These are phyloP conservation scores for Ceratocystis colombiana DNA, from an alignment of 2,329 filamentous ascomycete species.

Conservation along the genomic window DNA sequence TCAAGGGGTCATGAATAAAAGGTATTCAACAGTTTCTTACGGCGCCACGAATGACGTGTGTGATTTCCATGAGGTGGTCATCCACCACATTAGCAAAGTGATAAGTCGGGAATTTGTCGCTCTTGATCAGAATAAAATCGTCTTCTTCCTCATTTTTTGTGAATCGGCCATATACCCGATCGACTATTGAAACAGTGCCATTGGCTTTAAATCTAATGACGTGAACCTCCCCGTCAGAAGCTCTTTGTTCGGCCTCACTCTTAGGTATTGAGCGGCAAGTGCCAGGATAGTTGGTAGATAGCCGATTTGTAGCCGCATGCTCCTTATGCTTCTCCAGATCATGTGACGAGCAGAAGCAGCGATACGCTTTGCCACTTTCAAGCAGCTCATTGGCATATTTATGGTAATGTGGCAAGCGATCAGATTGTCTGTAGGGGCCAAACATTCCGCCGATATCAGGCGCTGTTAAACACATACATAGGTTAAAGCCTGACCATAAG, in stretches of 20 bases:
- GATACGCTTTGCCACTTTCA: conserved; percentile 64
- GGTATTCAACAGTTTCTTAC: conserved; percentile 36
- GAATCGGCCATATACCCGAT: conserved; percentile 68
- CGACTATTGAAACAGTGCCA: conserved; percentile 34
- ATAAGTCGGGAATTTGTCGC: conserved; percentile 87
- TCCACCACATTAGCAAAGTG: conserved; percentile 96
- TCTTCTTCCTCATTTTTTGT: conserved; percentile 50
- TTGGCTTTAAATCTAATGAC: conserved; percentile 66
- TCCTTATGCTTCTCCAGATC: conserved; percentile 58
- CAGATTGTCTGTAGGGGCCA: conserved; percentile 67
- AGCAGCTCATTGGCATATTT: conserved; percentile 61
- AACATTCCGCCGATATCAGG: conserved; percentile 70
- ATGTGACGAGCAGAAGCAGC: conserved; percentile 78
- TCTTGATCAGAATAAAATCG: conserved; percentile 84
- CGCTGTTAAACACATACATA: conserved; percentile 38
- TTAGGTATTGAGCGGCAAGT: conserved; percentile 58
- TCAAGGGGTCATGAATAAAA: no score
- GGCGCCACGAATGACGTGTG: conserved; percentile 83
- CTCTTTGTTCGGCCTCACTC: conserved; percentile 60
- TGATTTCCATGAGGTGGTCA: conserved; percentile 90
- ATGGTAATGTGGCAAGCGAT: conserved; percentile 64
- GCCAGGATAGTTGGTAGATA: conserved; percentile 44
- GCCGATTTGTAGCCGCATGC: conserved; percentile 45
- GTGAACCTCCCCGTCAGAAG: conserved; percentile 57
- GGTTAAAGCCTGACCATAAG: background rate